Percentiles rank a stretch among this genome's conserved stretches.
These are phyloP conservation scores for Microstroma glucosiphilum DNA, from an alignment of 1,284 basidiomycete genomes.

Conservation along the genomic window DNA sequence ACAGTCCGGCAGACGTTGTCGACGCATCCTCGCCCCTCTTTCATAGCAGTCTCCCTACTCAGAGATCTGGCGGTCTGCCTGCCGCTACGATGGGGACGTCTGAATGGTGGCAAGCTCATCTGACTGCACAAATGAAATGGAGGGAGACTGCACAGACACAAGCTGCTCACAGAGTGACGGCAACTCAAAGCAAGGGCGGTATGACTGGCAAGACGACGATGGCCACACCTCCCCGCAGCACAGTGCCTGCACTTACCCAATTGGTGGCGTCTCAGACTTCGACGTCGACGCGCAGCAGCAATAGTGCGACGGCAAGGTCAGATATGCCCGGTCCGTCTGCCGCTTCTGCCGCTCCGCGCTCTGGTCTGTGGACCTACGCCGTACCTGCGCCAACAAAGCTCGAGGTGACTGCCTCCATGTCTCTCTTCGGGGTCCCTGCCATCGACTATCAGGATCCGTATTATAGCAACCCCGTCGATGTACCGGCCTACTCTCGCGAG, in stretches of 20 bases:
- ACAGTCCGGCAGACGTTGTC: too few relatives aligned
- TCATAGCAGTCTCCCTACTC: too few relatives aligned
- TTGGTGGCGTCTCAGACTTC: background rate
- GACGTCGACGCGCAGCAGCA: background rate
- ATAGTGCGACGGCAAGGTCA: background rate
- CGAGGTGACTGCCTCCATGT: slow-evolving; percentile 59
- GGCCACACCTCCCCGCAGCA: background rate
- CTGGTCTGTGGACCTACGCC: slow-evolving; percentile 21
- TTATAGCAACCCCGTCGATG: slow-evolving; percentile 69
- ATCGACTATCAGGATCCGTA: slow-evolving; percentile 70
- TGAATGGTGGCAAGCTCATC: background rate
- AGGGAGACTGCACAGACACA: slow-evolving; percentile 1
- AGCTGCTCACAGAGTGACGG: background rate
- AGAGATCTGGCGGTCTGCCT: too few relatives aligned
- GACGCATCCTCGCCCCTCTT: too few relatives aligned
- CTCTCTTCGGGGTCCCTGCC: slow-evolving; percentile 57
- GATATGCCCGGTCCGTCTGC: too few relatives aligned
- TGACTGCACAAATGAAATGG: background rate
- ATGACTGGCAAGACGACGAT: background rate
- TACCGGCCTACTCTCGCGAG: slow-evolving; percentile 65
- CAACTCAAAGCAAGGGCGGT: background rate
- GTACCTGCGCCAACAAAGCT: slow-evolving; percentile 58
- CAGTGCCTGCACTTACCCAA: slow-evolving; percentile 1
- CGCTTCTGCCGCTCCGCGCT: too few relatives aligned
- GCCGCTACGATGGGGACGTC: background rate